These are phyloP conservation scores for Aphanomyces euteiches DNA, from an alignment of 352 stramenopile genomes.

Conservation along the genomic window DNA sequence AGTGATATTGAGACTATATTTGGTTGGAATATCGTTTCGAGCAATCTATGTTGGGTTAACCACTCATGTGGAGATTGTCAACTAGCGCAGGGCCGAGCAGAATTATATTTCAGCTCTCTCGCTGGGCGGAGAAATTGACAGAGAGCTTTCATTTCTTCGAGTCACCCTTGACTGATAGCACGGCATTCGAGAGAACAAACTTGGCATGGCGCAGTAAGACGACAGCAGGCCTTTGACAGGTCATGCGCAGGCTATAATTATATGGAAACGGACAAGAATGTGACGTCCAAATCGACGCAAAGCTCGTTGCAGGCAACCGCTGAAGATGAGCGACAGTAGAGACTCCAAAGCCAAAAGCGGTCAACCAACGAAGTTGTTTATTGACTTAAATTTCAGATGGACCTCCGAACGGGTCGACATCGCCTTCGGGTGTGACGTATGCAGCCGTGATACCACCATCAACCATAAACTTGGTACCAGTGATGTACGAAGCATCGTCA, in stretches of 20 bases:
- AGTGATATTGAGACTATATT: too few relatives aligned
- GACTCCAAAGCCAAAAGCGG: not conserved
- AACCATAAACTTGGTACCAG: conserved; percentile 80
- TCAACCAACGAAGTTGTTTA: not conserved
- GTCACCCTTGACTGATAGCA: too few relatives aligned
- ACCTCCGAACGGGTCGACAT: conserved; percentile 78
- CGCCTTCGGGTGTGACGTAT: conserved; percentile 77
- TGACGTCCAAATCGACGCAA: not conserved
- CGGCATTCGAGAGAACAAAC: too few relatives aligned
- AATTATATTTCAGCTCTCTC: too few relatives aligned
- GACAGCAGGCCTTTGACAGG: not conserved
- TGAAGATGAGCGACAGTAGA: not conserved
- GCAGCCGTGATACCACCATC: conserved; percentile 84
- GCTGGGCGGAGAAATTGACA: too few relatives aligned
- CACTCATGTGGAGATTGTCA: too few relatives aligned
- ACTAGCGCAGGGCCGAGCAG: too few relatives aligned
- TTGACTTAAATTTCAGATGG: conserved; percentile 64
- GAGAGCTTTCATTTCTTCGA: too few relatives aligned
- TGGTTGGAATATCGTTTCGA: too few relatives aligned
- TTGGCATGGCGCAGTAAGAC: not conserved
- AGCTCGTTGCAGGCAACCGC: not conserved
- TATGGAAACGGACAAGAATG: not conserved
- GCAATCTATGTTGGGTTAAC: too few relatives aligned
- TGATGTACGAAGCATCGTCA: conserved; percentile 83
- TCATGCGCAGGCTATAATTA: not conserved